Conservation (phyloP, 2,329 filamentous ascomycete species). For the Alternaria incomplexa region DNA sequence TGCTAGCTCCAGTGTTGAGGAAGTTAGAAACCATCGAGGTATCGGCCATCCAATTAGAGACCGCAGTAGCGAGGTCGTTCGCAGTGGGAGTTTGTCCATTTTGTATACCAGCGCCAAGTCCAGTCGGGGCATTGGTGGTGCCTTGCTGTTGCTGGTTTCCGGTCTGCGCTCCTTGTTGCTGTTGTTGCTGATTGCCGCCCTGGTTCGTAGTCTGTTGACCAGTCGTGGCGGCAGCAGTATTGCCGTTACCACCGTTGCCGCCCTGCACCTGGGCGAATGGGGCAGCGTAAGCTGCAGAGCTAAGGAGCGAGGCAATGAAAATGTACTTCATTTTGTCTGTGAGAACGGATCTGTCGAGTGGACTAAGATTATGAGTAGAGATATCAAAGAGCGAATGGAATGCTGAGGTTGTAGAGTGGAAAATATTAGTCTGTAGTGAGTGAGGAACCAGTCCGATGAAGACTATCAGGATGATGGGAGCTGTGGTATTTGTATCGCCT, state of each 20-base stretch:
- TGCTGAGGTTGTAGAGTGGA: slow-evolving; percentile 20
- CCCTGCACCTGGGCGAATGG: slow-evolving; percentile 31
- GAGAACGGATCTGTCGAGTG: slow-evolving; percentile 24
- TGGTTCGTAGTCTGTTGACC: slow-evolving; percentile 12
- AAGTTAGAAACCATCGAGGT: slow-evolving; percentile 49
- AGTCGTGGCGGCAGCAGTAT: slow-evolving; percentile 7
- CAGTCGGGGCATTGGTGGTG: slow-evolving; percentile 12
- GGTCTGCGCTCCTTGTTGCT: slow-evolving; percentile 1
- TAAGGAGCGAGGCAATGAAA: slow-evolving; percentile 42
- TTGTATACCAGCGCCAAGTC: slow-evolving; percentile 22
- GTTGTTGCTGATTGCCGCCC: slow-evolving; percentile 4
- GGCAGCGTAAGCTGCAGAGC: slow-evolving; percentile 40
- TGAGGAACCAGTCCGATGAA: slow-evolving; percentile 40
- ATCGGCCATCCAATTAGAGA: slow-evolving; percentile 47
- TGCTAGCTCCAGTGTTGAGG: slow-evolving; percentile 41
- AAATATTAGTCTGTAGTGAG: slow-evolving; percentile 34
- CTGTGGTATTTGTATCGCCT: slow-evolving; percentile 32
- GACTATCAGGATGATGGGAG: slow-evolving; percentile 11
- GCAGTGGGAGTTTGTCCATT: slow-evolving; percentile 36
- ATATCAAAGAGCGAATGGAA: slow-evolving; percentile 14
- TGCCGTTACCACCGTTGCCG: slow-evolving; percentile 7
- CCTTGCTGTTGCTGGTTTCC: background rate
- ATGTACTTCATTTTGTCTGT: slow-evolving; percentile 45
- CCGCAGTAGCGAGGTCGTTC: slow-evolving; percentile 42
- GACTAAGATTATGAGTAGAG: slow-evolving; percentile 16